Base-by-base conservation (phyloP, 768 basidiomycete species). In the Naganishia kalamii region DNA sequence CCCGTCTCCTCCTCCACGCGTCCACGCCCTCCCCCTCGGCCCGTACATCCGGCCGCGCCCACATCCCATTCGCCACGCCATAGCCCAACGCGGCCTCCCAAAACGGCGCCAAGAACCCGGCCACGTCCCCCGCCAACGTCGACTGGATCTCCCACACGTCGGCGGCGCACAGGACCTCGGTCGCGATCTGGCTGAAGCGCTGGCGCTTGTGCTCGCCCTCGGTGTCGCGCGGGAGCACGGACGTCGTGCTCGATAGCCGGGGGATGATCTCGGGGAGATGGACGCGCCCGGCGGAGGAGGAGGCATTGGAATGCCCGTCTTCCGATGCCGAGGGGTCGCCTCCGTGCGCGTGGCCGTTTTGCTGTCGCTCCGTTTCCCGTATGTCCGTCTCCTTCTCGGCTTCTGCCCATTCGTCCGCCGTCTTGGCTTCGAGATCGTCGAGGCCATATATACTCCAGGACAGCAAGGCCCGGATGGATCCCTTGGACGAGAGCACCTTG, bases 71-170 rank as follows among this genome's bases (percentile, higher is more conserved):
- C 17, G n/a, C 8, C 11, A 27, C 50, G 12, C 71, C 37, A 17
- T 68, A 67, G 7, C 74, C 71, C 33, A 78, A 68, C 17, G 75
- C 86, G 19, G 85, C 86, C 78, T 96, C 90, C 92, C 92, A 96
- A 81, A 96, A 94, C 12, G 90, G 88, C 41, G 82, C 80, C 60
- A 97, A 82, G 60, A 96, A 82, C 65, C 87, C 85, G 11, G 85
- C 82, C 59, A 84, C 82, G 71, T 87, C 81, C 71, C 82, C 83
- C 71, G 94, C 81, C 71, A 91, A 89, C 0, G 90, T 90, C 78
- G 92, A 91, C 51, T 92, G 86, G 72, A 97, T 90, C 23, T 88
- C 89, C 88, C 92, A 96, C 79, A 94, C 87, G 71, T 94, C 92
- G 78, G 90, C 89, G 80, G 90, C 89, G 80, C 92, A 93, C 35